Conservation (phyloP, 2,329 filamentous ascomycete genomes). For the Fusarium globosum region DNA sequence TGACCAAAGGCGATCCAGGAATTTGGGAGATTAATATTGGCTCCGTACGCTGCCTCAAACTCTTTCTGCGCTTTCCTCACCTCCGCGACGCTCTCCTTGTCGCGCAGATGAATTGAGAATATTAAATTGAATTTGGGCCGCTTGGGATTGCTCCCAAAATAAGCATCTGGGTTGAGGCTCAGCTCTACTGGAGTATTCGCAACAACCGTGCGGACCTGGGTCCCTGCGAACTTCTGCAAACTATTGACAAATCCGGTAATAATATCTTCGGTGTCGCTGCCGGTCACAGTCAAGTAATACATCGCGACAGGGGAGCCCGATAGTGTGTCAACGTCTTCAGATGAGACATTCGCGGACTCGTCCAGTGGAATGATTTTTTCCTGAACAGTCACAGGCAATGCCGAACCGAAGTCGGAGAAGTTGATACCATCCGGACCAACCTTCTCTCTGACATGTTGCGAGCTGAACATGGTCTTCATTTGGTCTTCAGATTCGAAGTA, state of each 20-base stretch:
- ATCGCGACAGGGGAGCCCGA: not conserved
- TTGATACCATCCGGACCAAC: not conserved
- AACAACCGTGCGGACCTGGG: not conserved
- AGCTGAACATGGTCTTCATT: not conserved
- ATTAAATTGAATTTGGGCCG: not conserved
- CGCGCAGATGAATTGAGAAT: not conserved
- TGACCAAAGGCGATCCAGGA: not conserved
- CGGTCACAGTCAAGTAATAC: not conserved
- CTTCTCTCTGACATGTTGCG: not conserved
- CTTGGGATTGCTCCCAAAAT: not conserved
- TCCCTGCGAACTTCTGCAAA: not conserved
- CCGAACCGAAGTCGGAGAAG: not conserved
- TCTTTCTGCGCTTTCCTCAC: not conserved
- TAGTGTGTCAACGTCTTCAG: not conserved
- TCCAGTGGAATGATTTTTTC: not conserved
- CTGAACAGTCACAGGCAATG: not conserved
- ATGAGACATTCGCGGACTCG: accelerated
- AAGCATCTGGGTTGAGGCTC: not conserved
- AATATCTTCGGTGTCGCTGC: not conserved
- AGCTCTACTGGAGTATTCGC: not conserved
- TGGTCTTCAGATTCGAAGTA: not conserved
- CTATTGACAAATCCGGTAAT: not conserved
- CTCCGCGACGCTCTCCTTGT: not conserved
- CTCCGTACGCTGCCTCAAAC: not conserved
- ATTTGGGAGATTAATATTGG: not conserved